phyloP scores from a whole-genome alignment of 345 rosid genomes.

The Arabis alpina region DNA sequence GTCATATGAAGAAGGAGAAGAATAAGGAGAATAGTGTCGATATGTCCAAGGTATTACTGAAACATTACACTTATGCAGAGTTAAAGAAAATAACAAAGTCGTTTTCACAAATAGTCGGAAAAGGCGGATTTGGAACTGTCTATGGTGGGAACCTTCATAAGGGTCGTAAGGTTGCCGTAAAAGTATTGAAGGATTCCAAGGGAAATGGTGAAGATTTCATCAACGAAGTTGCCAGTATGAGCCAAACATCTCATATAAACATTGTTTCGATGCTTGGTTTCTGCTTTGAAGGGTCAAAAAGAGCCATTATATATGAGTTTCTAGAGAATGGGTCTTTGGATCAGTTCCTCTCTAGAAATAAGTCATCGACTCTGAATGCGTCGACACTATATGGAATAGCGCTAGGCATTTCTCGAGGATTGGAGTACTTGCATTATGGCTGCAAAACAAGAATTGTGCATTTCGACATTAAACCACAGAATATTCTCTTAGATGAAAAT shows the following conservation, averaged over 20 bases:
- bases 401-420: constrained; percentile 48
- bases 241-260: constrained; percentile 52
- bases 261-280: constrained; percentile 46
- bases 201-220: constrained; percentile 45
- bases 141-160: constrained; percentile 18
- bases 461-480: constrained; percentile 56
- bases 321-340: constrained; percentile 51
- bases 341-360: not conserved
- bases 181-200: constrained; percentile 18
- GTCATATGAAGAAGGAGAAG: not conserved
- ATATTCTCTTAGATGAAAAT: constrained; percentile 43
- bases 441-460: constrained; percentile 55
- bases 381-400: constrained; percentile 38
- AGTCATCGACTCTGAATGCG: not conserved
- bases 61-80: constrained; percentile 32
- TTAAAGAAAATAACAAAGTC: constrained; percentile 39
- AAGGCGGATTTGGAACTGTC: constrained; percentile 36
- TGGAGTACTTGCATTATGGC: constrained; percentile 52
- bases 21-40: no score
- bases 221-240: constrained; percentile 51
- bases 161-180: constrained; percentile 35
- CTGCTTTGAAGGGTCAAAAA: constrained; percentile 40
- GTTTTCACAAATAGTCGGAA: constrained; percentile 27
- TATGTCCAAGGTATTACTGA: constrained; percentile 1
- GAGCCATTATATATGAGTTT: constrained; percentile 49